Percentiles rank a stretch among this genome's conserved stretches.
phyloP scores from a whole-genome alignment of 768 basidiomycete species.

The Lactarius psammicola region DNA sequence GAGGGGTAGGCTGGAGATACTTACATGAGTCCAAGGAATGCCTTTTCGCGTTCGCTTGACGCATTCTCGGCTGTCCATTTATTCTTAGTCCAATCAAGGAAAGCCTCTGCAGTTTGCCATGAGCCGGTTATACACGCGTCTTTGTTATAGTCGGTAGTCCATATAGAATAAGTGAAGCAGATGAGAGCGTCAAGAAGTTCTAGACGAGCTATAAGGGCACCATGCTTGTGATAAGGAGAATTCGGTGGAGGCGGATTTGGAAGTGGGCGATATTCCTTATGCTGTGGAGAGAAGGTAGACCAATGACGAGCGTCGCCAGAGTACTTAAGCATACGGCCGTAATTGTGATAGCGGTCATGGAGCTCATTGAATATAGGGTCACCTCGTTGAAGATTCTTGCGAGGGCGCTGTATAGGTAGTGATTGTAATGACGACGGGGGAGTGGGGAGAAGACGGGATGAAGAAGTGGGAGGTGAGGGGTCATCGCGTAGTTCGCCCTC shows the following conservation, averaged over 20 bases:
- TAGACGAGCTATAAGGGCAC: conserved; percentile 70
- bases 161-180: conserved; percentile 80
- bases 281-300: conserved; percentile 65
- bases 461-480: conserved; percentile 19
- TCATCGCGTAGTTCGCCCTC: conserved; percentile 51
- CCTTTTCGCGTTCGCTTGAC: conserved; percentile 48
- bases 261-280: conserved; percentile 64
- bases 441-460: conserved; percentile 28
- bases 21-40: conserved; percentile 81
- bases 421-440: conserved; percentile 36
- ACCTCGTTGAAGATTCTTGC: conserved; percentile 46
- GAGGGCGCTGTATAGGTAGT: conserved; percentile 65
- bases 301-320: conserved; percentile 78
- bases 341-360: conserved; percentile 66
- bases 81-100: conserved; percentile 67
- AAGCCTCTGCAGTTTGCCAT: conserved; percentile 68
- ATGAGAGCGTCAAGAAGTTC: conserved; percentile 81
- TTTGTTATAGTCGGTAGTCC: conserved; percentile 68
- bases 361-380: conserved; percentile 57
- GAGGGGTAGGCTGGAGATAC: conserved; percentile 34
- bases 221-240: conserved; percentile 73
- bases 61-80: conserved; percentile 55
- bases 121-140: conserved; percentile 56
- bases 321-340: conserved; percentile 77
- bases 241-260: conserved; percentile 60